phyloP scores from a whole-genome alignment of 345 rosid genomes.

The Aquilaria sinensis region DNA sequence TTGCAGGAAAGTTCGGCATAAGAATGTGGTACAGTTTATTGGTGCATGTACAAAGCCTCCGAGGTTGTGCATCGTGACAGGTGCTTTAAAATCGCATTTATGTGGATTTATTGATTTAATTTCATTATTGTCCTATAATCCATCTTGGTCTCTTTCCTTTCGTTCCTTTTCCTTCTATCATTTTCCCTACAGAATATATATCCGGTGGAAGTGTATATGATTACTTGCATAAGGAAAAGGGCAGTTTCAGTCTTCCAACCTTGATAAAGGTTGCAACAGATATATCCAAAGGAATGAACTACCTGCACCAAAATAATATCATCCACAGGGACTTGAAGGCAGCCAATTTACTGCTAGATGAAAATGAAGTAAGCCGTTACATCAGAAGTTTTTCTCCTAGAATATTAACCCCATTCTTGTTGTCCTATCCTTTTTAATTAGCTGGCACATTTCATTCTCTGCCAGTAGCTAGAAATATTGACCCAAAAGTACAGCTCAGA shows the following conservation, averaged over 20 bases:
- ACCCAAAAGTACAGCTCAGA: no score
- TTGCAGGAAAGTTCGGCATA: conserved; percentile 92
- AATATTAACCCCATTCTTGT: no score
- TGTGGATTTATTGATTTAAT: background rate
- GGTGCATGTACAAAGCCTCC: conserved; percentile 98
- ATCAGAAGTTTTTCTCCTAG: no score
- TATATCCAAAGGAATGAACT: conserved; percentile 96
- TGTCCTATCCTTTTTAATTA: no score
- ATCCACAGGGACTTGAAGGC: conserved; percentile 72
- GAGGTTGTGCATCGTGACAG: conserved; percentile 85
- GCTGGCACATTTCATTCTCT: no score
- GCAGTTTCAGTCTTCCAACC: conserved; percentile 86
- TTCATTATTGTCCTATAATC: no score
- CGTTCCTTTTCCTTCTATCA: background rate
- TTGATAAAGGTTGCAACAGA: conserved; percentile 86
- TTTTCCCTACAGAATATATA: conserved; percentile 60
- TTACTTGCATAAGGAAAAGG: conserved; percentile 90
- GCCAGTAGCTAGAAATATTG: no score
- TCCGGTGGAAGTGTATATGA: conserved; percentile 98
- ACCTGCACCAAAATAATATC: conserved; percentile 54
- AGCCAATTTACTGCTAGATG: conserved; percentile 96
- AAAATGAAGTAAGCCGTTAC: conserved; percentile 67
- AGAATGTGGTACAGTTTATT: conserved; percentile 93
- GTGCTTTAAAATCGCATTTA: conserved; percentile 15
- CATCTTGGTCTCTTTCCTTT: conserved; percentile 5